Evolutionary conservation across 2,329 filamentous ascomycete species (phyloP), one percentile per base, ranked within the genome.

Genomic region (Didymosphaeria variabile): DNA sequence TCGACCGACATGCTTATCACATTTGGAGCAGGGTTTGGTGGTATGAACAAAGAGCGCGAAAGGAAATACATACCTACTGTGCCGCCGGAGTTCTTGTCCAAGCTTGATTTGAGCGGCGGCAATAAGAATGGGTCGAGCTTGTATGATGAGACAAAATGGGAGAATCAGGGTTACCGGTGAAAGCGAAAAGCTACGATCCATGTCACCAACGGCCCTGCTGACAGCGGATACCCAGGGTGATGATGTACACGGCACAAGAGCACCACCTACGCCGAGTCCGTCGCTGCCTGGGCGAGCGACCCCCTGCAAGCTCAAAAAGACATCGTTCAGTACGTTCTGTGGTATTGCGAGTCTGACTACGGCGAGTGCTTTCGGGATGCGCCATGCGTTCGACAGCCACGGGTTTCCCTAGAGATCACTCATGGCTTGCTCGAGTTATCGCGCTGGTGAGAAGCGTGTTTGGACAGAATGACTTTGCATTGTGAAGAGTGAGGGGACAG

Each of bases 1-100:
- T 95, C 93, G 59, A 98, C 94, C 29, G 95, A 99, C 77, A 99
- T 99, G 95, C 85, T 98, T 51, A 88, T 99, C 51, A 94, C 90
- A 67, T 99, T 96, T 72, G 95, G 95, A 0, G 94, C 95, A 13
- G 95, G 95, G 0, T 95, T 98, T 72, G 95, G 95, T 5, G 95
- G 95, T 0, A 83, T 95, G 50, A 97, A 99, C 80, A 87, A 91
- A 64, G 95, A 98, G 79, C 86, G 93, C 59, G 95, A 96, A 78
- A 86, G 93, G 67, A 97, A 97, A 80, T 99, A 99, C 77, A 96
- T 97, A 49, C 95, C 95, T 2, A 97, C 92, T 0, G 92, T 99
- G 56, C 94, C 95, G 19, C 90, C 94, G 0, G 95, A 99, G 79
- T 97, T 98, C 74, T 82, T 99, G 62, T 88, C 90, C 62, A 97